Conservation (phyloP, 106 monocot genomes). For the Dendrobium nobile region DNA sequence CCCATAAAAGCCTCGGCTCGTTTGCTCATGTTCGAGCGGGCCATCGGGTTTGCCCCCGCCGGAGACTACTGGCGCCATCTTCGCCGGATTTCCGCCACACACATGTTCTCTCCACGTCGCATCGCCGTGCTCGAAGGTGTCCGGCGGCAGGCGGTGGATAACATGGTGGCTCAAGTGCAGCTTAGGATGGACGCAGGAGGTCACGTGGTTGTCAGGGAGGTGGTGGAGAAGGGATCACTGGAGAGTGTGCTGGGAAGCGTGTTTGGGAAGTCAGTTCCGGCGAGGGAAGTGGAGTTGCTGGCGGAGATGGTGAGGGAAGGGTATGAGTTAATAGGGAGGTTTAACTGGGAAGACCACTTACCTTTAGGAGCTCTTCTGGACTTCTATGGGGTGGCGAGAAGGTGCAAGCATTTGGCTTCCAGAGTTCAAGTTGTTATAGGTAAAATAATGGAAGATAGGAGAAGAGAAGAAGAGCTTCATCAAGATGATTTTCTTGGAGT, state of each 20-base stretch:
- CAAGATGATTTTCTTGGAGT: slow-evolving; percentile 12
- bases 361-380: slow-evolving; percentile 19
- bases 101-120: slow-evolving; percentile 18
- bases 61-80: slow-evolving; percentile 32
- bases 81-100: slow-evolving; percentile 17
- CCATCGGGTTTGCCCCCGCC: slow-evolving; percentile 36
- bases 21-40: slow-evolving; percentile 31
- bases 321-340: slow-evolving; percentile 19
- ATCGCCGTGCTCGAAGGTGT: background rate
- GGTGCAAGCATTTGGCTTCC: slow-evolving; percentile 2
- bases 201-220: slow-evolving; percentile 9
- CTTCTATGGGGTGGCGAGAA: slow-evolving; percentile 15
- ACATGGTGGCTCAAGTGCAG: slow-evolving; percentile 13
- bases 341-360: slow-evolving; percentile 27
- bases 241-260: slow-evolving; percentile 18
- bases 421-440: slow-evolving; percentile 11
- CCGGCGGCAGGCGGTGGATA: slow-evolving; percentile 6
- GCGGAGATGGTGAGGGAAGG: slow-evolving; percentile 16
- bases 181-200: slow-evolving; percentile 8
- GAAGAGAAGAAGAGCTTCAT: background rate
- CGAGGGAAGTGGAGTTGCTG: slow-evolving; percentile 7
- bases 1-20: slow-evolving; percentile 38
- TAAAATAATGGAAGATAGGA: slow-evolving; percentile 38
- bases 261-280: slow-evolving; percentile 21
- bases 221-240: slow-evolving; percentile 23